phyloP scores from a whole-genome alignment of 2,329 filamentous ascomycete species.

The Apiospora koreana region DNA sequence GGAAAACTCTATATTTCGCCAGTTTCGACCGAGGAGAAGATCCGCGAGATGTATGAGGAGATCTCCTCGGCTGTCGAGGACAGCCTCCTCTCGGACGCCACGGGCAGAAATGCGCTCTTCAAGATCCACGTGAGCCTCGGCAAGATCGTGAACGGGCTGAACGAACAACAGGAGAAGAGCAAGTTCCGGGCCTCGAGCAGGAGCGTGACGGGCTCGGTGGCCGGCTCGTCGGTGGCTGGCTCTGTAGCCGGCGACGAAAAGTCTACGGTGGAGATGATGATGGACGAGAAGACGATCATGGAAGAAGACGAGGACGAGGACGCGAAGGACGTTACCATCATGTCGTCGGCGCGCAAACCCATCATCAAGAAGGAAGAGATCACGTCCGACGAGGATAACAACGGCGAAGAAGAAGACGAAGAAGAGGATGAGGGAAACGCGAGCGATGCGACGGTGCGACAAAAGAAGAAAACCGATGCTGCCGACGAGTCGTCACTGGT shows the following conservation, averaged over 20 bases:
- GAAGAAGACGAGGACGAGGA: slow-evolving; percentile 46
- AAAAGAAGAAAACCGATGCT: slow-evolving; percentile 24
- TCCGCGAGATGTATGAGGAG: slow-evolving; percentile 58
- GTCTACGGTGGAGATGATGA: slow-evolving; percentile 20
- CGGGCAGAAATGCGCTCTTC: slow-evolving; percentile 64
- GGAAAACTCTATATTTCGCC: slow-evolving; percentile 81
- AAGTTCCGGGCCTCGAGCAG: slow-evolving; percentile 29
- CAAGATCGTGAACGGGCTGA: slow-evolving; percentile 64
- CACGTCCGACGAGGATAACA: neutral
- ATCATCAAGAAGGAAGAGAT: neutral
- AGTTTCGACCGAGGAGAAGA: slow-evolving; percentile 59
- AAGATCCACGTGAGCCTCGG: slow-evolving; percentile 68
- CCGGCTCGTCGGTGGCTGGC: neutral
- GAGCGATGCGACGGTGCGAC: slow-evolving; percentile 25
- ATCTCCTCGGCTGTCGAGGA: slow-evolving; percentile 65
- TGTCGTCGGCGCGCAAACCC: neutral
- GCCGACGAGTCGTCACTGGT: slow-evolving; percentile 33
- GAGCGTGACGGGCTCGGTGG: slow-evolving; percentile 27
- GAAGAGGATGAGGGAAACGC: slow-evolving; percentile 20
- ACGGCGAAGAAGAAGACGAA: neutral
- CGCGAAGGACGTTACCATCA: neutral
- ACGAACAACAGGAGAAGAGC: slow-evolving; percentile 21
- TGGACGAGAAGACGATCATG: slow-evolving; percentile 38
- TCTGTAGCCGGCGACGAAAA: slow-evolving; percentile 39
- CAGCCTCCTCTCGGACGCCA: slow-evolving; percentile 59